Percentiles rank a stretch among this genome's conserved stretches.
Evolutionary conservation across 805 yeast genomes (phyloP).

Genomic region (Candida chauliodis): DNA sequence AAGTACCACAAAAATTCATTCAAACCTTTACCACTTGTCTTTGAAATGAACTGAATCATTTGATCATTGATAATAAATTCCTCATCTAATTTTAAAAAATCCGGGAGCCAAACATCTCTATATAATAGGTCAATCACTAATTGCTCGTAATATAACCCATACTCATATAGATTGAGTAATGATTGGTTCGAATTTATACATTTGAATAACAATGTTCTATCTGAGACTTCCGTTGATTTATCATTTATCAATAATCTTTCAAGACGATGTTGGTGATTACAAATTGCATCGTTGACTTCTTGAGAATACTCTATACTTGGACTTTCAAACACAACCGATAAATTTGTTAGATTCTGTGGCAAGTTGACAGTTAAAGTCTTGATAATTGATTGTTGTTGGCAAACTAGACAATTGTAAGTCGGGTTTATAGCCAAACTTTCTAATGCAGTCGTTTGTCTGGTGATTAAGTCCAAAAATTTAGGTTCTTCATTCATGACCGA

Average conservation of each 20-base stretch:
- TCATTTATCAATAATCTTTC: constrained; percentile 5
- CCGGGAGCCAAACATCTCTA: constrained; percentile 5
- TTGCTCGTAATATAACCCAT: constrained; percentile 6
- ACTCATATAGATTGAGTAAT: constrained; percentile 3
- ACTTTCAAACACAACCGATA: constrained; percentile 5
- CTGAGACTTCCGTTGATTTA: constrained; percentile 3
- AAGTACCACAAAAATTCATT: constrained; percentile 6
- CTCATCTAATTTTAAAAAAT: constrained; percentile 6
- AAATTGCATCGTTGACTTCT: constrained; percentile 6
- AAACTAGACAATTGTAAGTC: constrained; percentile 5
- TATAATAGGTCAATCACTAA: constrained; percentile 5
- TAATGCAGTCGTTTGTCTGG: constrained; percentile 2
- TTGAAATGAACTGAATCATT: constrained; percentile 6
- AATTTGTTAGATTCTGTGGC: constrained; percentile 1
- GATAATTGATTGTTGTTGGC: constrained; percentile 6
- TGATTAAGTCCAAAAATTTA: background rate
- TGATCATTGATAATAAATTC: constrained; percentile 6
- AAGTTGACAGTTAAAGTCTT: constrained; percentile 1
- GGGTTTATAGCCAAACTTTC: constrained; percentile 6
- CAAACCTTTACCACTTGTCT: constrained; percentile 5
- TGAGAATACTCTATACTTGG: constrained; percentile 5
- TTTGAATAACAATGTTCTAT: constrained; percentile 5
- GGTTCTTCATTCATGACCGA: background rate
- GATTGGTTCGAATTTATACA: constrained; percentile 7
- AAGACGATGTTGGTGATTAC: constrained; percentile 4